phyloP scores from a whole-genome alignment of 163 green algal species.

The Trebouxia gelatinosa region DNA sequence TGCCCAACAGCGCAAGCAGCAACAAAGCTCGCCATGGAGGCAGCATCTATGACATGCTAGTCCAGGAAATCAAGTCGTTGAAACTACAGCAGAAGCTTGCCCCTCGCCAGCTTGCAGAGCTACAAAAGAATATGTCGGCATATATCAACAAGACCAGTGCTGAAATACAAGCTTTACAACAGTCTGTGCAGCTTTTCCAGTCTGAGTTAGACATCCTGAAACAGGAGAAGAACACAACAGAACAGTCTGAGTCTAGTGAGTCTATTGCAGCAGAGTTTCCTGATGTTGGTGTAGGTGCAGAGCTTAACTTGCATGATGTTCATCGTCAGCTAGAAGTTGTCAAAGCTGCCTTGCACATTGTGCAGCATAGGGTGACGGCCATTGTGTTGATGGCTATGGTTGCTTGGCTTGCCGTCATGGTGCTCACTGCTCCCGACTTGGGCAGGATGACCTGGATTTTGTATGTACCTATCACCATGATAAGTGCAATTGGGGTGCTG shows the following conservation, averaged over 20 bases:
- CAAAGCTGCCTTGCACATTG: constrained; percentile 1
- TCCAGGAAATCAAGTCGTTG: constrained; percentile 62
- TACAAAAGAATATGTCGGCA: constrained; percentile 44
- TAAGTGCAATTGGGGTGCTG: constrained; percentile 4
- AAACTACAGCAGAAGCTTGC: constrained; percentile 54
- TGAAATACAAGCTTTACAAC: constrained; percentile 8
- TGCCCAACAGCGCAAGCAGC: constrained; percentile 34
- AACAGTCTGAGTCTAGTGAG: not conserved
- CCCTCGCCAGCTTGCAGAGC: constrained; percentile 33
- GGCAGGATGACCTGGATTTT: constrained; percentile 12
- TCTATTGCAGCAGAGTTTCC: not conserved
- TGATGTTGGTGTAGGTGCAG: constrained; percentile 1
- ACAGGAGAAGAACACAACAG: not conserved
- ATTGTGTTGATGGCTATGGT: constrained; percentile 16
- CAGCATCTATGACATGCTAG: constrained; percentile 56
- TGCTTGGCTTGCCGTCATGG: constrained; percentile 11
- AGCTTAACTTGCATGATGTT: too few species aligned
- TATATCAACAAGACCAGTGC: not conserved
- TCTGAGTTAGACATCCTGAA: constrained; percentile 6
- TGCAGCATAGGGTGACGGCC: not conserved
- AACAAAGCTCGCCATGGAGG: constrained; percentile 37
- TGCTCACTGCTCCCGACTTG: not conserved
- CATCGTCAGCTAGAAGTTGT: constrained; percentile 18
- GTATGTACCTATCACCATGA: not conserved
- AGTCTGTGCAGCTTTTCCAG: constrained; percentile 11